Percentiles rank a stretch among this genome's conserved stretches.
These are phyloP conservation scores for Phytophthora cryptogea DNA, from an alignment of 352 stramenopile species.

Conservation along the genomic window DNA sequence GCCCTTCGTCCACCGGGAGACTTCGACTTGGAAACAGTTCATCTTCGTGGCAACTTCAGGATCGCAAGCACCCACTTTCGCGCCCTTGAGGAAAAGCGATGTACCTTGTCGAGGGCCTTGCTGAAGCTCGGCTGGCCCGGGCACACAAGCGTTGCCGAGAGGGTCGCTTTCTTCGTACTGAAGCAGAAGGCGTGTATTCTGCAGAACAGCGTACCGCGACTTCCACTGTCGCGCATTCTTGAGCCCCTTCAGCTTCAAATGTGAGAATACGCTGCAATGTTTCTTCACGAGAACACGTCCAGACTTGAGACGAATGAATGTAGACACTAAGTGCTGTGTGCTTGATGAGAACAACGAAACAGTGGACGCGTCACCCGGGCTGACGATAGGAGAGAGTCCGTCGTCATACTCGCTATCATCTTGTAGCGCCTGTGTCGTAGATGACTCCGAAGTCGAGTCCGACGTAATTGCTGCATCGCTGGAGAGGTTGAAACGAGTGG, in stretches of 20 bases:
- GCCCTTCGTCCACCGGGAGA: slow-evolving; percentile 83
- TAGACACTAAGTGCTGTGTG: slow-evolving; percentile 17
- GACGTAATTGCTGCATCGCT: slow-evolving; percentile 17
- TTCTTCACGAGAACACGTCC: slow-evolving; percentile 82
- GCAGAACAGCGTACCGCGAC: slow-evolving; percentile 77
- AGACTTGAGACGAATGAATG: slow-evolving; percentile 68
- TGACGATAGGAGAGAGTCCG: slow-evolving; percentile 7
- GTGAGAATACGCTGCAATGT: slow-evolving; percentile 74
- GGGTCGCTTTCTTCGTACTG: slow-evolving; percentile 66
- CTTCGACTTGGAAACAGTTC: slow-evolving; percentile 87
- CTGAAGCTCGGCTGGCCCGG: slow-evolving; percentile 22
- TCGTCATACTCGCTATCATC: slow-evolving; percentile 32
- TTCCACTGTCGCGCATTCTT: slow-evolving; percentile 78
- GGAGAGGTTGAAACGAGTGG: neutral
- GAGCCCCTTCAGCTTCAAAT: slow-evolving; percentile 70
- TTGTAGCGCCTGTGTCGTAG: slow-evolving; percentile 30
- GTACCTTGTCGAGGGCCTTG: slow-evolving; percentile 43
- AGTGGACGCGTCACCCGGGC: slow-evolving; percentile 2
- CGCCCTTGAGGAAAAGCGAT: slow-evolving; percentile 71
- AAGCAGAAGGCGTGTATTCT: slow-evolving; percentile 67
- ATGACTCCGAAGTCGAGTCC: slow-evolving; percentile 35
- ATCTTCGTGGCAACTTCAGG: slow-evolving; percentile 73
- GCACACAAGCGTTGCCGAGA: slow-evolving; percentile 1
- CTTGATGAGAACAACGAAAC: slow-evolving; percentile 9
- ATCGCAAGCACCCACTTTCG: slow-evolving; percentile 76